phyloP scores from a whole-genome alignment of 306 rosid species.

The Fragaria iinumae region DNA sequence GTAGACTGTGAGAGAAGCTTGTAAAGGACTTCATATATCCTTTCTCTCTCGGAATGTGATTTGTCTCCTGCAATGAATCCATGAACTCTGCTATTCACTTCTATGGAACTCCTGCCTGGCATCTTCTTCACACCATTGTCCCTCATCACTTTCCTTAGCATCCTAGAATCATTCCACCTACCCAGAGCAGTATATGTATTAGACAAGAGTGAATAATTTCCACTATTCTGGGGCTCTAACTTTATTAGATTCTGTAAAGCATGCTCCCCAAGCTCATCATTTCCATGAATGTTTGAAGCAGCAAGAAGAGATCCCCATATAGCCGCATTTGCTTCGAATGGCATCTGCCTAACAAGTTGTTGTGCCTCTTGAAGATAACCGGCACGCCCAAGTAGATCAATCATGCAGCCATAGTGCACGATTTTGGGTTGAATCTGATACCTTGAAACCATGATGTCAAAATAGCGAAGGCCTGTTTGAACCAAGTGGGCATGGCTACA shows the following conservation, averaged over 20 bases:
- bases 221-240: slow-evolving; percentile 58
- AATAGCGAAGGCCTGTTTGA: slow-evolving; percentile 44
- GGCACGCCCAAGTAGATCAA: slow-evolving; percentile 62
- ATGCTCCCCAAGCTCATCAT: slow-evolving; percentile 52
- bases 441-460: slow-evolving; percentile 40
- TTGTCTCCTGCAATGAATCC: slow-evolving; percentile 64
- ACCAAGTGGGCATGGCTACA: slow-evolving; percentile 69
- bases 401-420: slow-evolving; percentile 56
- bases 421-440: slow-evolving; percentile 48
- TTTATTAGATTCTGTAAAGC: slow-evolving; percentile 43
- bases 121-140: slow-evolving; percentile 50
- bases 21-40: slow-evolving; percentile 38
- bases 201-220: slow-evolving; percentile 58
- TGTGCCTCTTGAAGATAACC: slow-evolving; percentile 67
- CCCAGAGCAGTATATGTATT: slow-evolving; percentile 56
- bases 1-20: slow-evolving; percentile 40
- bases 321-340: slow-evolving; percentile 62
- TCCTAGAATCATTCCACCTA: slow-evolving; percentile 59
- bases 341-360: slow-evolving; percentile 46
- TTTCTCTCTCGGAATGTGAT: slow-evolving; percentile 34
- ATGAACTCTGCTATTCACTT: slow-evolving; percentile 58
- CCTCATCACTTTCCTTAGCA: slow-evolving; percentile 61
- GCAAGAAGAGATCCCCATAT: slow-evolving; percentile 82
- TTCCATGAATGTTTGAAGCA: slow-evolving; percentile 44
- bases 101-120: slow-evolving; percentile 56